Conservation (phyloP, 1,284 basidiomycete species). For the Apiotrichum gracile region DNA sequence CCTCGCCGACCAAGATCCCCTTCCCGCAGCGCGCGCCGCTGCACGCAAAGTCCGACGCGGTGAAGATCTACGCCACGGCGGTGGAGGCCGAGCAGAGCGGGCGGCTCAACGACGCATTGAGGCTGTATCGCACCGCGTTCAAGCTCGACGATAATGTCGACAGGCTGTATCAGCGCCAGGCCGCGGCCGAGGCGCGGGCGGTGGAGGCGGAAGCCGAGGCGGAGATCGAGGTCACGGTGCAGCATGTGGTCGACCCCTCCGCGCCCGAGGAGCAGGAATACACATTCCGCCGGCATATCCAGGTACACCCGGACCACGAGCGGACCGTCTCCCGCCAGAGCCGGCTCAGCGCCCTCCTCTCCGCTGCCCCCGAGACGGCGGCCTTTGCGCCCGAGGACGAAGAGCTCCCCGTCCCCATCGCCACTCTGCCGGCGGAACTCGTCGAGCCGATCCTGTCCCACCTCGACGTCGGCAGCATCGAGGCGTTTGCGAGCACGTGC, state of each 20-base stretch:
- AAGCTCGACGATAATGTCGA: slow-evolving; percentile 54
- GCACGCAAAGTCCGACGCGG: slow-evolving; percentile 11
- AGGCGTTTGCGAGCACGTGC: slow-evolving; percentile 65
- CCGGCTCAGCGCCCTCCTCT: slow-evolving; percentile 5
- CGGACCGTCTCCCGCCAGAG: slow-evolving; percentile 1
- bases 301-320: slow-evolving; percentile 41
- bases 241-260: slow-evolving; percentile 32
- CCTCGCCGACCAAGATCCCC: slow-evolving; percentile 6
- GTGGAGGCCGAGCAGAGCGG: slow-evolving; percentile 66
- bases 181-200: slow-evolving; percentile 3
- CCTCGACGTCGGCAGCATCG: slow-evolving; percentile 60
- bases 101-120: slow-evolving; percentile 65
- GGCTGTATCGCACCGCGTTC: slow-evolving; percentile 71
- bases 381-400: slow-evolving; percentile 65
- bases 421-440: slow-evolving; percentile 66
- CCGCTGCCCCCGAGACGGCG: not conserved
- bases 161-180: slow-evolving; percentile 24
- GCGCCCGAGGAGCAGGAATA: slow-evolving; percentile 33
- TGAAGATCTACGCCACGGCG: slow-evolving; percentile 61
- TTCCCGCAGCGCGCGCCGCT: no score
- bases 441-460: slow-evolving; percentile 58
- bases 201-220: not conserved
- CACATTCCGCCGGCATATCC: slow-evolving; percentile 41
- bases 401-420: slow-evolving; percentile 54
- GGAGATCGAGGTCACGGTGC: not conserved